Evolutionary conservation across 257 asterid species (phyloP), one percentile per base, ranked within the genome.

Genomic region (Linderniella brevidens): DNA sequence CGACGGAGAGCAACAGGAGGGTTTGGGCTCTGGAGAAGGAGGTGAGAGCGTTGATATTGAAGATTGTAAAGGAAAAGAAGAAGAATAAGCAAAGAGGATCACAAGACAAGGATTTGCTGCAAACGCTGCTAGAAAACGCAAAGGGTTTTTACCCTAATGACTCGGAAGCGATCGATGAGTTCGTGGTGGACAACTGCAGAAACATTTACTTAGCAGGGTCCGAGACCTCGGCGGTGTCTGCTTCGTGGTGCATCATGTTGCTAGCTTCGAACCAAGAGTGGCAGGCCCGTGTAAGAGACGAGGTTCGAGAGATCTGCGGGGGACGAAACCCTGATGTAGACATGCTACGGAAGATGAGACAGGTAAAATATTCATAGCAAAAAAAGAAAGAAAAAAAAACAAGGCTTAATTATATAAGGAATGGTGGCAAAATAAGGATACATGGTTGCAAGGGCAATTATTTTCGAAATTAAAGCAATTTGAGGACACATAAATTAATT

Each of bases 201-300:
- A 78, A 61, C 49, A 68, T 86, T 46, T 81, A 78, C 46, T 70
- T 85, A 20, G 92, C 94, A 48, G 92, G 92, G 19, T 69, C 76
- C 9, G 83, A 78, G 69, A 86, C 84, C 36, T 66, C 73, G 12
- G 75, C 81, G 37, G 64, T 60, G 50, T 62, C 94, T 3, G 74
- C 80, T 44, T 62, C 94, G n/a, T 81, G 96, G 94, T 81, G 94
- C 49, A 61, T 86, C 71, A 64, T 86, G 86, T 46, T 63, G 35
- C 67, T 80, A 20, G 92, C 79, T 11, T 71, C 79, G 43, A 52
- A 78, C 63, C 92, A 87, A 48, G 74, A 78, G 1, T 80, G 93
- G 93, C 96, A 85, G 66, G 76, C 65, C 55, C 84, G 73, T 37
- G 78, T 67, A 32, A 87, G 83, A 48, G 65, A 67, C 40, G 93